Evolutionary conservation across 2,329 filamentous ascomycete species (phyloP), one percentile per base, ranked within the genome.

Genomic region (Phaeoacremonium minimum): DNA sequence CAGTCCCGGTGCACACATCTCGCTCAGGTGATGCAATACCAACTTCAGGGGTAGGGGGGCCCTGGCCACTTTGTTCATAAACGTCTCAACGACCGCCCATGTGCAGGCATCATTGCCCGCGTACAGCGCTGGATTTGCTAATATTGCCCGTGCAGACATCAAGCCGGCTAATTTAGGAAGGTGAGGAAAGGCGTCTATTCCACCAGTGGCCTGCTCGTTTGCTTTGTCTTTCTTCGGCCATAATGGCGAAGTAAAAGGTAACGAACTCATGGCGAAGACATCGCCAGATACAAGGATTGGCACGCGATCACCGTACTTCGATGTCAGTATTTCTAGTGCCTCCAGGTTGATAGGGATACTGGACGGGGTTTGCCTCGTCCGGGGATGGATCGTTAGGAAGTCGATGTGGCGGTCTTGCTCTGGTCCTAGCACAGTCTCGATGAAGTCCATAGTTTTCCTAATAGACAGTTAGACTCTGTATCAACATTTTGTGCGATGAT

Each of bases 271-370:
- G 18, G 77, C 71, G 46, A 83, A 85, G 15, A 84, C 73, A 47
- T 86, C 82, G 13, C 83, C 82, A n/a, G 83, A 85, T 4, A 82
- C 71, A 6, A 86, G 62, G 26, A 84, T 69, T 0, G 81, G 83
- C 0, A 85, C 65, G n/a, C 61, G 64, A 33, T 64, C 51, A 33
- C 73, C 60, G 51, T 74, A 73, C 44, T 66, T 71, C 12, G 66
- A 58, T 4, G 71, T 73, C 9, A 84, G 60, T 11, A 73, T 57
- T 33, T 69, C 66, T 8, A 86, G 73, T 0, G 80, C 75, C 28
- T 78, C 77, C 26, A 78, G 63, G 50, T 76, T 69, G 38, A 85
- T 82, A 7, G 80, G 77, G 1, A 67, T 66, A 18, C 69, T 77
- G 20, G 77, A 82, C 2, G 78, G 73, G 12, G 80, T 85, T 42